Percentiles rank a stretch among this genome's conserved stretches.
Conservation (phyloP, 208 protist species). For the Wallacemonas rigidus region DNA sequence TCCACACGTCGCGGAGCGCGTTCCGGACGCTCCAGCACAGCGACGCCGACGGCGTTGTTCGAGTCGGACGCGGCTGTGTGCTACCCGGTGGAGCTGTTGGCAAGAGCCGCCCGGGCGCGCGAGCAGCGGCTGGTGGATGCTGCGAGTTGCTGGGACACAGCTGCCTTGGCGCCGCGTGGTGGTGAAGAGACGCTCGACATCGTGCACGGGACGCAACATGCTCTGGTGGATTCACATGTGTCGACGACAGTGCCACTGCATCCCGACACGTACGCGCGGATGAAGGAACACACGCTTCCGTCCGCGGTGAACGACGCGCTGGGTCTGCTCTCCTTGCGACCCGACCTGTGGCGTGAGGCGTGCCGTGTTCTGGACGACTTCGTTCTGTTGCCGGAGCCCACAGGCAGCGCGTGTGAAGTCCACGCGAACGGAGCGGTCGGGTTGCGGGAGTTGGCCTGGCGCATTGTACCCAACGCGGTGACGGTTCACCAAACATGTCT, state of each 20-base stretch:
- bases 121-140: slow-evolving; percentile 1
- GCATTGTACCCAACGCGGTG: slow-evolving; percentile 48
- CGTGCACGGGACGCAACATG: no score
- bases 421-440: neutral
- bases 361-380: slow-evolving; percentile 48
- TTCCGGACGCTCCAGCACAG: neutral
- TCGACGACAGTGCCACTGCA: neutral
- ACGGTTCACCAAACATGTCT: slow-evolving; percentile 64
- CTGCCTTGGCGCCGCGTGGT: no score
- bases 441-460: neutral
- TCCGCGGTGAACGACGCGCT: slow-evolving; percentile 65
- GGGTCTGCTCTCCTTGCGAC: slow-evolving; percentile 37
- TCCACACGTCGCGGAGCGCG: neutral
- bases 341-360: slow-evolving; percentile 42
- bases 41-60: neutral
- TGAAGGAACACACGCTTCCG: slow-evolving; percentile 28
- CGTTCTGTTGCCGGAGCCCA: neutral
- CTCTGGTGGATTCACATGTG: neutral
- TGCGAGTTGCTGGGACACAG: no score
- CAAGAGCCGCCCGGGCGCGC: slow-evolving; percentile 2
- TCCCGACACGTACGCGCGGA: neutral
- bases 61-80: neutral
- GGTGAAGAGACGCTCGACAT: no score
- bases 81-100: slow-evolving; percentile 27
- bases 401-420: neutral